A percentile compares a stretch with the other conserved stretches of the same genome.
Evolutionary conservation across 164 flowering plant species (phyloP).

Genomic region (Echeveria elegans): DNA sequence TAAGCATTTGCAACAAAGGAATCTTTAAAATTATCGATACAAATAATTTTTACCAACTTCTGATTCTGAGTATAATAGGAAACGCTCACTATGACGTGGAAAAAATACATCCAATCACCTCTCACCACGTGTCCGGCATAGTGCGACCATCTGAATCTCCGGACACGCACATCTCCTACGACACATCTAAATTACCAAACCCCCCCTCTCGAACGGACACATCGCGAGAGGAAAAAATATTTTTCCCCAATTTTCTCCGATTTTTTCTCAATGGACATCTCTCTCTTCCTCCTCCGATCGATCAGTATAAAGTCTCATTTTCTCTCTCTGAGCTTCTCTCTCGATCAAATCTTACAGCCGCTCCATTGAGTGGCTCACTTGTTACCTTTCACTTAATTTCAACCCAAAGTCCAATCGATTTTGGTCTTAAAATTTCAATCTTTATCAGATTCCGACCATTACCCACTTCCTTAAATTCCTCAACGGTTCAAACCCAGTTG

Average conservation of each 20-base stretch:
- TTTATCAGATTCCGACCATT: not conserved
- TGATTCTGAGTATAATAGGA: not conserved
- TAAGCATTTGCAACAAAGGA: not conserved
- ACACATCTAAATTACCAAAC: not conserved
- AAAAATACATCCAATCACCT: not conserved
- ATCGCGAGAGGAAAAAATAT: not conserved
- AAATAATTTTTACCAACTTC: not conserved
- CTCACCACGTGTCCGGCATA: not conserved
- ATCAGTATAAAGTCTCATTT: slow-evolving; percentile 14
- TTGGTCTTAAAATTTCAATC: not conserved
- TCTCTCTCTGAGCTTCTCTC: slow-evolving; percentile 6
- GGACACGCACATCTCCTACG: not conserved
- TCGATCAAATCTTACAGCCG: not conserved
- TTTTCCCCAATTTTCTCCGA: not conserved
- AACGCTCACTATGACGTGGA: not conserved
- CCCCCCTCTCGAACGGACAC: not conserved
- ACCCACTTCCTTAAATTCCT: not conserved
- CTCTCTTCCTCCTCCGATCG: not conserved
- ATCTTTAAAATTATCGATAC: not conserved
- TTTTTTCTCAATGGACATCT: not conserved
- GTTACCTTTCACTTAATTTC: not conserved
- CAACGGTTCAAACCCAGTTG: slow-evolving; percentile 5
- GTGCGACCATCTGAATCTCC: not conserved
- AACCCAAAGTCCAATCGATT: not conserved
- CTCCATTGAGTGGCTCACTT: not conserved